A percentile compares a stretch with the other conserved stretches of the same genome.
Conservation (phyloP, 176 grass and related monocot genomes). For the Musa itinerans region DNA sequence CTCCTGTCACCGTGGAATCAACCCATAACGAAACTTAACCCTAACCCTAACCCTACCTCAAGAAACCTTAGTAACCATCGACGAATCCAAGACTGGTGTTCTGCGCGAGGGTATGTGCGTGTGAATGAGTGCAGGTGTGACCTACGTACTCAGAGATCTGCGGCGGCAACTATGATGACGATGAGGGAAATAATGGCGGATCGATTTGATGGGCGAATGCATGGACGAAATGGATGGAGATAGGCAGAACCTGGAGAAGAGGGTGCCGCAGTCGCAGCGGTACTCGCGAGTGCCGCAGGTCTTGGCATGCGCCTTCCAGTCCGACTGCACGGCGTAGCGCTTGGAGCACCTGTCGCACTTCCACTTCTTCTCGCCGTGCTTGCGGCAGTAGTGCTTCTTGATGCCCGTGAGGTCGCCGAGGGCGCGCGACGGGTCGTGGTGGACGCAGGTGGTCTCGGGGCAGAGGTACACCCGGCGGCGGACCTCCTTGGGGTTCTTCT, state of each 20-base stretch:
- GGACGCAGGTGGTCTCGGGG: conserved; percentile 90
- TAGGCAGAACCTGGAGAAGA: conserved; percentile 72
- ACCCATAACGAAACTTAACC: neutral
- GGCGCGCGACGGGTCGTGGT: conserved; percentile 81
- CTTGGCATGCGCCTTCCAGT: conserved; percentile 99
- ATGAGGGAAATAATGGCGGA: neutral
- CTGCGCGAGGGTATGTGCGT: neutral
- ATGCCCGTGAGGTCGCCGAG: conserved; percentile 91
- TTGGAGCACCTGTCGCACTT: conserved; percentile 99
- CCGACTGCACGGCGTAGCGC: conserved; percentile 92
- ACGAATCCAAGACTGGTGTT: too few species aligned
- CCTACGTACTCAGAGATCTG: neutral
- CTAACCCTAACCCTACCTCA: neutral
- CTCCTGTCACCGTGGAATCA: too few species aligned
- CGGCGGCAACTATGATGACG: too few species aligned
- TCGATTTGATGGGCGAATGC: neutral
- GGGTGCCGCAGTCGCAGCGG: conserved; percentile 95
- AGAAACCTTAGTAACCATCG: too few species aligned
- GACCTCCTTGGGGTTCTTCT: conserved; percentile 84
- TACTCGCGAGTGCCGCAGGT: conserved; percentile 97
- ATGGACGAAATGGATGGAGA: too few species aligned
- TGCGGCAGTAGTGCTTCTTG: conserved; percentile 99
- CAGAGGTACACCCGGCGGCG: conserved; percentile 82
- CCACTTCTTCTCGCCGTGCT: conserved; percentile 99
- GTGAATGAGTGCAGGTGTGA: neutral